Evolutionary conservation across 768 basidiomycete species (phyloP).

Genomic region (Lentinula detonsa): DNA sequence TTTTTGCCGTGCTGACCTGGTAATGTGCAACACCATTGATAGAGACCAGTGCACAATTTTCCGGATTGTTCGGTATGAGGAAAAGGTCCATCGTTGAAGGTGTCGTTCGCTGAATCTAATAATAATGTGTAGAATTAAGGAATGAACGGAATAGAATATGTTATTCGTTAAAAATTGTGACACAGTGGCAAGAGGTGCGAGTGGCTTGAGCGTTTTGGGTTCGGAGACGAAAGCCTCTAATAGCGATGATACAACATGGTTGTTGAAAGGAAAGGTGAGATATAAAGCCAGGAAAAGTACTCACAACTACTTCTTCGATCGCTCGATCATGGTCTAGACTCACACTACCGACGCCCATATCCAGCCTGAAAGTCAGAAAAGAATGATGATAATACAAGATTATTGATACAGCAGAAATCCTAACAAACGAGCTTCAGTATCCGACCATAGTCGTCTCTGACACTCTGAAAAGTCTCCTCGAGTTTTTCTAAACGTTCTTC

Average conservation of each 20-base stretch:
- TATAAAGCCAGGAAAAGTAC: background rate
- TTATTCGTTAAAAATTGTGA: background rate
- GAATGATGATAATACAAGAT: background rate
- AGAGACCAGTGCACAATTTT: slow-evolving; percentile 43
- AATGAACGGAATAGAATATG: background rate
- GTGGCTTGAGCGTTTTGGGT: background rate
- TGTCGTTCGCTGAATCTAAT: background rate
- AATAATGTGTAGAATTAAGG: background rate
- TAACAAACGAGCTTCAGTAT: slow-evolving; percentile 53
- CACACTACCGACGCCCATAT: background rate
- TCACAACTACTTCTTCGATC: background rate
- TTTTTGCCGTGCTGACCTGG: slow-evolving; percentile 34
- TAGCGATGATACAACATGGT: background rate
- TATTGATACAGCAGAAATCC: background rate
- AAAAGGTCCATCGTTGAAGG: slow-evolving; percentile 39
- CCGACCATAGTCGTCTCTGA: slow-evolving; percentile 78
- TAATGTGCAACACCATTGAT: slow-evolving; percentile 46
- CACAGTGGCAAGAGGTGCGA: background rate
- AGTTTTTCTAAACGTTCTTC: slow-evolving; percentile 84
- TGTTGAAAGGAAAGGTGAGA: background rate
- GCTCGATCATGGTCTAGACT: background rate
- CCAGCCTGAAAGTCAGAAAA: background rate
- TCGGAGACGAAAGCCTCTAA: background rate
- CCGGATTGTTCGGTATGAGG: slow-evolving; percentile 45
- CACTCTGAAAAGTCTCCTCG: slow-evolving; percentile 87